Conservation (phyloP, 371 early-diverging fungal species). For the Mucor velutinosus region DNA sequence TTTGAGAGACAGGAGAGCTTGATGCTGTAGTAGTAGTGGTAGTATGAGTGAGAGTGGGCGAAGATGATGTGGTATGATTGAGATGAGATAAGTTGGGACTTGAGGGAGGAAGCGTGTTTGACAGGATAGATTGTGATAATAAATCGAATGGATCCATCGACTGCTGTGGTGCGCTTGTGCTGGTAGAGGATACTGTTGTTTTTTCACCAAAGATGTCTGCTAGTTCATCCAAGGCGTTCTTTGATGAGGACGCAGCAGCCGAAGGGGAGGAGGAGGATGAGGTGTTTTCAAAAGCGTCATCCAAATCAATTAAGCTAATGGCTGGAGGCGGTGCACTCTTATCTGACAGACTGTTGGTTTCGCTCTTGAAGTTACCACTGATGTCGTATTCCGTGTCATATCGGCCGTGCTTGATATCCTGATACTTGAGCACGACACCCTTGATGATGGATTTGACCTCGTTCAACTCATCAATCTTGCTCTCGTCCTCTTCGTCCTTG, state of each 20-base stretch:
- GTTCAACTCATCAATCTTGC: conserved; percentile 64
- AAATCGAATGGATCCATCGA: conserved; percentile 24
- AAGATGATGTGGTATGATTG: background rate
- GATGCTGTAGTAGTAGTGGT: background rate
- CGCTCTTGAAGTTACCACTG: conserved; percentile 19
- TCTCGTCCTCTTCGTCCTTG: conserved; percentile 29
- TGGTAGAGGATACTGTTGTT: background rate
- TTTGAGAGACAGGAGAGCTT: background rate
- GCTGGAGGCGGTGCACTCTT: conserved; percentile 20
- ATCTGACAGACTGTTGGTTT: conserved; percentile 1
- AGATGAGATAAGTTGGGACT: background rate
- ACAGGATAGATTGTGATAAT: background rate
- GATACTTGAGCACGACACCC: conserved; percentile 76
- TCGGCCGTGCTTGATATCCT: conserved; percentile 66
- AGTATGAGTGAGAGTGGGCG: background rate
- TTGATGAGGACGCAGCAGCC: background rate
- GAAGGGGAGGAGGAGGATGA: conserved; percentile 6
- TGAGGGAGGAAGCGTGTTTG: background rate
- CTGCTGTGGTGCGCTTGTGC: background rate
- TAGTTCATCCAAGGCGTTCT: conserved; percentile 24
- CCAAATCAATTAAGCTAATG: conserved; percentile 66
- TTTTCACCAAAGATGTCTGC: conserved; percentile 29
- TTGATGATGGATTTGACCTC: conserved; percentile 86
- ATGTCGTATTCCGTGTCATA: conserved; percentile 49
- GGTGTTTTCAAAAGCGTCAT: conserved; percentile 34